phyloP scores from a whole-genome alignment of 345 rosid species.

The Eucalyptus melliodora region DNA sequence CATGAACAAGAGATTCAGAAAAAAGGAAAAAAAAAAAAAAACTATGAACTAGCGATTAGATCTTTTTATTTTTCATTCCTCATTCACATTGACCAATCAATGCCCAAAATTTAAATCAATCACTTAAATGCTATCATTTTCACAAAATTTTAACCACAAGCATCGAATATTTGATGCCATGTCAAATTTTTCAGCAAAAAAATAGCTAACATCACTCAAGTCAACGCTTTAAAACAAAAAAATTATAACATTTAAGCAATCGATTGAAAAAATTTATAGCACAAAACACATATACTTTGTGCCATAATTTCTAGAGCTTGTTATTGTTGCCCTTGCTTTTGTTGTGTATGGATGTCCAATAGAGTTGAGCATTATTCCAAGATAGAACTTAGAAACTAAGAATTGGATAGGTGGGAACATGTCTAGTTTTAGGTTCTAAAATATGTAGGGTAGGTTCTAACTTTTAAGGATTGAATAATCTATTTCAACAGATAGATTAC shows the following conservation, averaged over 20 bases:
- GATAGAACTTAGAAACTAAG: no score
- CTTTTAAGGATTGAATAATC: fast-evolving
- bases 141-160: background rate
- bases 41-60: background rate
- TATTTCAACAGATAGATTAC: fast-evolving
- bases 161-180: background rate
- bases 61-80: background rate
- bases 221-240: no score
- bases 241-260: no score
- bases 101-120: background rate
- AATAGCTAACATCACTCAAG: background rate
- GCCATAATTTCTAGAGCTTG: background rate
- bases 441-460: fast-evolving
- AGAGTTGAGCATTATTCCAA: no score
- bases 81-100: background rate
- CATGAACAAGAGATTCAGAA: no score
- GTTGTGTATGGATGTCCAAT: background rate
- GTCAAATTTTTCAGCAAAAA: background rate
- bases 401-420: fast-evolving
- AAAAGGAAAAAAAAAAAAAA: no score
- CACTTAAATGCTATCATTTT: background rate
- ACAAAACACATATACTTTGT: background rate
- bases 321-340: background rate
- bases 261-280: no score
- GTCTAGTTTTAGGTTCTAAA: fast-evolving